Base-by-base conservation (phyloP, 1,284 basidiomycete species). In the Heterobasidion irregulare region DNA sequence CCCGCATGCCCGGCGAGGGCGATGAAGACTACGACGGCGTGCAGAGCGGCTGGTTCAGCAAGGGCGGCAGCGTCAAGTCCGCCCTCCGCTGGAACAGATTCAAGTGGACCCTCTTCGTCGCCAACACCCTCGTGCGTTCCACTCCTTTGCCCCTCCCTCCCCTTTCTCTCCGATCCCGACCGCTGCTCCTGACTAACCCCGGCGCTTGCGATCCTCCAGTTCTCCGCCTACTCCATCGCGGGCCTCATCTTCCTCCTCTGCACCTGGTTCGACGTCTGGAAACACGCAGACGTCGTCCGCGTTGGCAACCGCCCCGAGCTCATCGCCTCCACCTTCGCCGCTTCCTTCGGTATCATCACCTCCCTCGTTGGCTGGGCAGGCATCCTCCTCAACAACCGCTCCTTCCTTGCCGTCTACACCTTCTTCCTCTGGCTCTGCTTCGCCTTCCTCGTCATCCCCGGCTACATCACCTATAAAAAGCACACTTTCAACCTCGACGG, bases 401-500 rank as follows among this genome's bases (percentile, higher is more conserved):
- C 79, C 13, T 84, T 84, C 76, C 72, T 84, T 56, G 78, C 80
- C 51, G 66, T 78, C 46, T 84, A 83, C 68, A 76, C 74, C 26
- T 66, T 82, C 59, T 65, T 82, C 43, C 76, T 82, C 55, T 84
- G 82, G 82, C 64, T 77, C 62, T 75, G 74, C 60, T 78, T 84
- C 61, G 78, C 72, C n/a, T 66, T 82, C 52, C 76, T 83, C 64
- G 75, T 81, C 58, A 74, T 77, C 0, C 82, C 82, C 0, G 82
- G 82, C 4, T 84, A 84, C 69, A 71, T 82, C 59, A 76, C 81
- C 35, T 84, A 82, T 74, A 82, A 81, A 68, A 74, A 73, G 52
- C 73, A 74, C 58, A 75, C 76, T 3, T 84, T 83, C 74, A 83
- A 83, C 64, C 73, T 84, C 55, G 80, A 83, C 64, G 82, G 81